Base-by-base conservation (phyloP, 2,329 filamentous ascomycete species). In the Sporothrix inflata region DNA sequence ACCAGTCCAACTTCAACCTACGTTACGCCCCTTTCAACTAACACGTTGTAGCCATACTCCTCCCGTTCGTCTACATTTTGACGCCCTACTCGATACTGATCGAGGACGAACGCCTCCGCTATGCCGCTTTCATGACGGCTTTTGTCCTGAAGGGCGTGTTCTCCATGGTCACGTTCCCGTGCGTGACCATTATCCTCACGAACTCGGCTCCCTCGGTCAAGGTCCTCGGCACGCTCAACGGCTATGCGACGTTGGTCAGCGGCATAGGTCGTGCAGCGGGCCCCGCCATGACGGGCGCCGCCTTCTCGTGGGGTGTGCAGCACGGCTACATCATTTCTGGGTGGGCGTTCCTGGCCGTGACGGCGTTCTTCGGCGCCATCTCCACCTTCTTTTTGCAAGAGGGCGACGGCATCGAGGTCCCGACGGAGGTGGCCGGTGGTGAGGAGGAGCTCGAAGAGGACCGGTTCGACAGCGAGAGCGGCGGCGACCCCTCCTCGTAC, bases 161-260 rank as follows among this genome's bases (percentile, higher is more conserved):
- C 51, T 89, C 90, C 73, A 96, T 97, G 75, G 91, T 98, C 77
- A 92, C 92, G 0, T 98, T 98, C 79, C 95, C 96, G 0, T 96
- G 93, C 77, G 91, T 88, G 34, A 97, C 93, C 6, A 98, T 98
- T 76, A 85, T 98, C 65, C 87, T 98, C 49, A 98, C 94, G 38
- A 98, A 98, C 81, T 93, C 91, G 11, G 94, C 94, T 4, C 82
- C 86, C 0, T 94, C 91, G 71, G 83, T 97, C 19, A 84, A 87
- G 57, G 88, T 97, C 11, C 86, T 98, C 5, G 94, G 94, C 1
- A 98, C 94, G 0, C 83, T 98, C 71, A 98, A 98, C 78, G 96
- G 95, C 2, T 90, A 97, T 74, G 94, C 94, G 0, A 97, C 94
- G 0, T 92, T 91, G 71, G 89, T 94, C 45, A 91, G 90, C 75